Percentiles rank a stretch among this genome's conserved stretches.
These are phyloP conservation scores for Penicillium bovifimosum DNA, from an alignment of 495 filamentous ascomycete species.

Conservation along the genomic window DNA sequence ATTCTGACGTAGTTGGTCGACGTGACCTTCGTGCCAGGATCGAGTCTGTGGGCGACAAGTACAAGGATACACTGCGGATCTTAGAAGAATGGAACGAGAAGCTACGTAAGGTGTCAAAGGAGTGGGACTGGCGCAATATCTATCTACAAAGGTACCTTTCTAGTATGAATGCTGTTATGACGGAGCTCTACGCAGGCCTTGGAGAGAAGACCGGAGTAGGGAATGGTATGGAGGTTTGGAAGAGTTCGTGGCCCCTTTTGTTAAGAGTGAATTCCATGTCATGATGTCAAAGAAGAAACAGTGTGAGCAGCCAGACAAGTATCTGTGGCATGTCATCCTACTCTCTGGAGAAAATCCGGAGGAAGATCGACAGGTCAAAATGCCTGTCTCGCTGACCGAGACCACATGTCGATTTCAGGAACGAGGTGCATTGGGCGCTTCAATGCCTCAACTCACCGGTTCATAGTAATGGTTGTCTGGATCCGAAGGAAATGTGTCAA, in stretches of 20 bases:
- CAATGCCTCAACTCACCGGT: conserved; percentile 41
- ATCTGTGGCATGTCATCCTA: conserved; percentile 39
- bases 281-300: conserved; percentile 34
- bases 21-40: conserved; percentile 48
- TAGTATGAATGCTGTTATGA: conserved; percentile 45
- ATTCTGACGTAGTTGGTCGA: conserved; percentile 46
- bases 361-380: conserved; percentile 5
- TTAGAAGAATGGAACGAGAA: conserved; percentile 43
- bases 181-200: conserved; percentile 41
- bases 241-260: conserved; percentile 33
- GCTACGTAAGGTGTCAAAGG: conserved; percentile 33
- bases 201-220: conserved; percentile 40
- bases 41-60: conserved; percentile 20
- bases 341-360: not conserved
- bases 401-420: conserved; percentile 33
- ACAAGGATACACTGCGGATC: conserved; percentile 39
- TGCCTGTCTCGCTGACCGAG: conserved; percentile 4
- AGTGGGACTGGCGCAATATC: conserved; percentile 34
- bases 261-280: conserved; percentile 26
- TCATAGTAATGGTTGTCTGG: conserved; percentile 42
- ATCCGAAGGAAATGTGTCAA: conserved; percentile 3
- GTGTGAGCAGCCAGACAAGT: conserved; percentile 45
- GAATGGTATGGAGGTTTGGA: conserved; percentile 39
- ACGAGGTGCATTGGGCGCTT: conserved; percentile 44
- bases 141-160: conserved; percentile 43